Evolutionary conservation across 2,329 filamentous ascomycete genomes (phyloP).

Genomic region (Geosmithia morbida): DNA sequence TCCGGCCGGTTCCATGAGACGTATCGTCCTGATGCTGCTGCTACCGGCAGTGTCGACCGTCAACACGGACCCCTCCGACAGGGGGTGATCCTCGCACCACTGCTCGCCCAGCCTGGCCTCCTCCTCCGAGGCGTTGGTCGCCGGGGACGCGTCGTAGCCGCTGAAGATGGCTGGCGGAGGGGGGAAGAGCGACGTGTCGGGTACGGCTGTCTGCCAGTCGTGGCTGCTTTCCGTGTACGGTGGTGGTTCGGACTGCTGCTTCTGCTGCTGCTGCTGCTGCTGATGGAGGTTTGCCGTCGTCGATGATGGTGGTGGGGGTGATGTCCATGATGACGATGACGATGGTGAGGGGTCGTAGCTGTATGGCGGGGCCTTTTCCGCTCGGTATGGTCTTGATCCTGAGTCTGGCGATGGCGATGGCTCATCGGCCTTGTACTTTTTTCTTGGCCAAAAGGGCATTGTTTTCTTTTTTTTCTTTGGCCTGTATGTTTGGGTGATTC

Average conservation of each 20-base stretch:
- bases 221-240: constrained; percentile 22
- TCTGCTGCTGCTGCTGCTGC: background rate
- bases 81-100: constrained; percentile 50
- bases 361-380: no score
- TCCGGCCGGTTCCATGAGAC: constrained; percentile 33
- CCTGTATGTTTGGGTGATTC: no score
- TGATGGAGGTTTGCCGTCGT: background rate
- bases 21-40: constrained; percentile 32
- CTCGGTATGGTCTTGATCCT: no score
- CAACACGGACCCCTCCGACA: constrained; percentile 32
- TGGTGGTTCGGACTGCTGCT: constrained; percentile 14
- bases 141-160: constrained; percentile 48
- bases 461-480: no score
- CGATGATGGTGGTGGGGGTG: no score
- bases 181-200: constrained; percentile 58
- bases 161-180: constrained; percentile 55
- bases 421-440: no score
- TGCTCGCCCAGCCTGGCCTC: constrained; percentile 49
- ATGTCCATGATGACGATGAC: background rate
- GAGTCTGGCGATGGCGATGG: no score
- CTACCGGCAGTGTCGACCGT: constrained; percentile 29
- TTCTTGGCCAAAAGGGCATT: no score
- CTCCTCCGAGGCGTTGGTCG: constrained; percentile 52
- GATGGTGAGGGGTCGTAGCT: background rate
- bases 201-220: constrained; percentile 57